These are phyloP conservation scores for Chaetomium globosum DNA, from an alignment of 2,329 filamentous ascomycete species.

Conservation along the genomic window DNA sequence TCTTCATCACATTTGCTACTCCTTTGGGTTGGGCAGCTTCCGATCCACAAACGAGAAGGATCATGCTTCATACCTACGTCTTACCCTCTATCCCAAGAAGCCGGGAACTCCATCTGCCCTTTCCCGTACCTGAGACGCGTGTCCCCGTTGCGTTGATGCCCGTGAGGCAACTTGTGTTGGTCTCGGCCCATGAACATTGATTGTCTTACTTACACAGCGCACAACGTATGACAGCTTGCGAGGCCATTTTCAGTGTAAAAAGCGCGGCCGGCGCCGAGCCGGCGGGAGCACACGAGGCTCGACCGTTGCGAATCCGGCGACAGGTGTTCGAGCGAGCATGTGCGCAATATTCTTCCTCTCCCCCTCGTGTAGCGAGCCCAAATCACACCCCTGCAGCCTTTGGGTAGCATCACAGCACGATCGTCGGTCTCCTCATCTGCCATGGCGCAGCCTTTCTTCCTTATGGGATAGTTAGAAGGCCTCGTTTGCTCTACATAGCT, in stretches of 20 bases:
- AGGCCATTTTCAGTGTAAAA: background rate
- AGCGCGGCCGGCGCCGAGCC: background rate
- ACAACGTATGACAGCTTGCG: background rate
- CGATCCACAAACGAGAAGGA: background rate
- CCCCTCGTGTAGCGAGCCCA: slow-evolving; percentile 44
- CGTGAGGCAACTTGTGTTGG: background rate
- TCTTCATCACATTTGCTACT: background rate
- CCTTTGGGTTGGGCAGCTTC: background rate
- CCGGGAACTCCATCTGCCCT: background rate
- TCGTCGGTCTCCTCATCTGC: slow-evolving; percentile 9
- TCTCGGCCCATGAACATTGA: background rate
- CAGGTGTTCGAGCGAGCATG: background rate
- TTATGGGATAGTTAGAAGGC: background rate
- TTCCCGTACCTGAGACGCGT: background rate
- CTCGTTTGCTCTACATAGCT: background rate
- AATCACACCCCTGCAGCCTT: slow-evolving; percentile 16
- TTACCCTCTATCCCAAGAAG: background rate
- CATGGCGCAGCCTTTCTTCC: background rate
- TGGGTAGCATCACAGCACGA: slow-evolving; percentile 27
- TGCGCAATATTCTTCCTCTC: background rate
- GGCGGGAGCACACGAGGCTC: background rate
- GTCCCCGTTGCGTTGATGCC: background rate
- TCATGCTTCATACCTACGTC: no score
- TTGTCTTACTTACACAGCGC: background rate
- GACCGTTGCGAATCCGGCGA: background rate